A percentile compares a stretch with the other conserved stretches of the same genome.
phyloP scores from a whole-genome alignment of 495 filamentous ascomycete species.

The Penicillium subrubescens region DNA sequence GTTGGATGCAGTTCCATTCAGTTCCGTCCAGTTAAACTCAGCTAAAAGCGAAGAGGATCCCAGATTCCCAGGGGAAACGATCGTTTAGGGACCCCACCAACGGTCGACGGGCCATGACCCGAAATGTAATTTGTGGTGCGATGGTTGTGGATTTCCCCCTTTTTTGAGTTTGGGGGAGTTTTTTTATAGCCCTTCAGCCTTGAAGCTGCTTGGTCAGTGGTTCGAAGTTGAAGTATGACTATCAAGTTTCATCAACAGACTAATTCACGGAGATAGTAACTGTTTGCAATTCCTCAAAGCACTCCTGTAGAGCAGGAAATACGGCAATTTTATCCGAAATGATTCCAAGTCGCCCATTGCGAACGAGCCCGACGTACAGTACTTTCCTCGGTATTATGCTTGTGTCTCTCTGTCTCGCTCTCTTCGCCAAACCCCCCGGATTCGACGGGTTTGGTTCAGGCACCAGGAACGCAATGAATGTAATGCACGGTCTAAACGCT shows the following conservation, averaged over 20 bases:
- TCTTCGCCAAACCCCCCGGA: not conserved
- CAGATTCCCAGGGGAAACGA: slow-evolving; percentile 13
- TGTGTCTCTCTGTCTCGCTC: not conserved
- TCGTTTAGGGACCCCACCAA: slow-evolving; percentile 23
- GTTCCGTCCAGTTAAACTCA: not conserved
- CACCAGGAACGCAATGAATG: not conserved
- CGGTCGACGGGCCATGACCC: slow-evolving; percentile 16
- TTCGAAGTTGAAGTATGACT: not conserved
- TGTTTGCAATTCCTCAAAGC: not conserved
- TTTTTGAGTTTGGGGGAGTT: slow-evolving; percentile 8
- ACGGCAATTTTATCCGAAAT: not conserved
- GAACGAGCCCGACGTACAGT: slow-evolving; percentile 11
- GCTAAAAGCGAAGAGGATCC: no score
- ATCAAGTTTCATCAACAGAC: not conserved
- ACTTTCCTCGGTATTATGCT: not conserved
- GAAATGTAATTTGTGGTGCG: not conserved
- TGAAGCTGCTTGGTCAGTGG: not conserved
- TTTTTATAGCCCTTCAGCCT: not conserved
- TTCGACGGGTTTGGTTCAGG: not conserved
- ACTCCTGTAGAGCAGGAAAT: not conserved
- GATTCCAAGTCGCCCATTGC: slow-evolving; percentile 18
- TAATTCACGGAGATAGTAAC: not conserved
- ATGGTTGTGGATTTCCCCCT: not conserved
- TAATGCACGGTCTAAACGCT: not conserved
- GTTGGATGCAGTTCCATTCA: not conserved